phyloP scores from a whole-genome alignment of 2,329 filamentous ascomycete genomes.

The Aspergillus clavatus region DNA sequence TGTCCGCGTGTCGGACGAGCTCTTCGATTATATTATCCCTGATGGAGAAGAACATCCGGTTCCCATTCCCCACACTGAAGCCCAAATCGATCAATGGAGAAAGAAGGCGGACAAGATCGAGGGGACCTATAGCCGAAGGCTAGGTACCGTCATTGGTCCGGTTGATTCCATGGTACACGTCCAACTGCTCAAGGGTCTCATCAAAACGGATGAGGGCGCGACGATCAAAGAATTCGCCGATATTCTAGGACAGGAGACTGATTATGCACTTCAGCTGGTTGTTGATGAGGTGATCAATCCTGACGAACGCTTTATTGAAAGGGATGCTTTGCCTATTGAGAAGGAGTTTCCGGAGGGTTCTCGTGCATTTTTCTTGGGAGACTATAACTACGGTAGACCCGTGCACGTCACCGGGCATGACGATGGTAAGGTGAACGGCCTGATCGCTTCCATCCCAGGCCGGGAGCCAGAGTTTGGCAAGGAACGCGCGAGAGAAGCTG shows the following conservation, averaged over 20 bases:
- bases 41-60: constrained; percentile 61
- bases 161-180: constrained; percentile 90
- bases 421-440: constrained; percentile 70
- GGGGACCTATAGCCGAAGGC: constrained; percentile 79
- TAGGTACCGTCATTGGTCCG: constrained; percentile 79
- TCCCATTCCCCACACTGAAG: constrained; percentile 64
- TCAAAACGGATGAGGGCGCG: constrained; percentile 85
- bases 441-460: constrained; percentile 66
- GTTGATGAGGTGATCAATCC: constrained; percentile 87
- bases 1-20: constrained; percentile 80
- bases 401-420: constrained; percentile 74
- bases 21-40: constrained; percentile 79
- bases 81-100: constrained; percentile 75
- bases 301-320: constrained; percentile 90
- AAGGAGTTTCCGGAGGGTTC: constrained; percentile 84
- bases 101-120: constrained; percentile 82
- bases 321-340: constrained; percentile 77
- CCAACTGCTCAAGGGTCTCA: constrained; percentile 85
- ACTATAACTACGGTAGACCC: constrained; percentile 86
- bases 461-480: constrained; percentile 79
- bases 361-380: constrained; percentile 87
- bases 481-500: constrained; percentile 65
- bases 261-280: constrained; percentile 85
- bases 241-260: constrained; percentile 77
- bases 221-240: constrained; percentile 88